Base-by-base conservation (phyloP, 345 rosid genomes). In the Hevea brasiliensis region DNA sequence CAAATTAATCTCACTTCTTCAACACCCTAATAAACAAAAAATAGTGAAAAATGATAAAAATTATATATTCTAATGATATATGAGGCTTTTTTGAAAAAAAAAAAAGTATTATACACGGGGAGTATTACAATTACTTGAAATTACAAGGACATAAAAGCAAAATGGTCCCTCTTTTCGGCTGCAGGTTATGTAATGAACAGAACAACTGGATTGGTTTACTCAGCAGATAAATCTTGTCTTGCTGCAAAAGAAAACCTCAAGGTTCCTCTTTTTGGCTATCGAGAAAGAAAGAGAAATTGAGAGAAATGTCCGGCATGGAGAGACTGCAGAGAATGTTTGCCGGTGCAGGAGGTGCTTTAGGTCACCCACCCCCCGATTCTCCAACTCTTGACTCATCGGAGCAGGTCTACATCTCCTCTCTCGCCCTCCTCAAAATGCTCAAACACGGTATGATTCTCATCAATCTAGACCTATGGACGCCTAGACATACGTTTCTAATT, bases 331-430 rank as follows among this genome's bases (percentile, higher is more conserved):
- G 96, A 58, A 94, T 92, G 90, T 90, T 93, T 72, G 90, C 90
- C 50, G 94, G 98, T 17, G 96, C 96, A 10, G 94, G 97, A 14
- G 92, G 94, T 2, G 88, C 89, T 8, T 77, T 94, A 53, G 96
- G 93, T 32, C 98, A 94, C 70, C 96, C 98, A 4, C 93, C 96
- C 0, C 92, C 96, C 0, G 96, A 92, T 81, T 90, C 97, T 10
- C 97, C 98, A 1, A 90, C 98, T 7, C 92, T 94, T 44, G 98
- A 94, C 75, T 86, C 98, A 2, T 92, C 97, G 54, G 97, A 94
- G 91, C 98, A 94, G 72, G 98, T 94, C 81, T 94, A 94, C 83
- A 94, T 92, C 84, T 94, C 98, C 67, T 92, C 98, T 18, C 98
- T 94, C 56, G 97, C 98, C 45, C 98, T 94, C 68, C 97, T 94